phyloP scores from a whole-genome alignment of 2,329 filamentous ascomycete species.

The Anthostomella pinea region DNA sequence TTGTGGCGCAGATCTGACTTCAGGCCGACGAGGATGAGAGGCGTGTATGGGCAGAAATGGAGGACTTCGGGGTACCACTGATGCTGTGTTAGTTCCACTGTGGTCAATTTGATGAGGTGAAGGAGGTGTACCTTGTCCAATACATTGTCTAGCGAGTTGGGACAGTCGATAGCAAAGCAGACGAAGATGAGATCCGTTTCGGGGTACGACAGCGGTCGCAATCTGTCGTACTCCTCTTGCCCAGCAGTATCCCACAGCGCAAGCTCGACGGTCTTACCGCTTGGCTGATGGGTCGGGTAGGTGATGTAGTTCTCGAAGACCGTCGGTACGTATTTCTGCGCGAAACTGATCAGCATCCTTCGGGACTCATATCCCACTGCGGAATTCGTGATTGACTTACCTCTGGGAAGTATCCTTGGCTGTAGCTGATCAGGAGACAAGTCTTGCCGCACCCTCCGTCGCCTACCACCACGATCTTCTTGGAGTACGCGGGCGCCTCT shows the following conservation, averaged over 20 bases:
- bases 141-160: constrained; percentile 96
- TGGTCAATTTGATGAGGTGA: constrained; percentile 5
- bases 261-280: constrained; percentile 92
- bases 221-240: constrained; percentile 96
- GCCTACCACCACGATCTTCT: constrained; percentile 98
- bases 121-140: constrained; percentile 78
- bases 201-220: constrained; percentile 93
- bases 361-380: no score
- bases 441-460: constrained; percentile 99
- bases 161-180: constrained; percentile 98
- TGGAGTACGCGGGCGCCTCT: constrained; percentile 88
- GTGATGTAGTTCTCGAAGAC: constrained; percentile 99
- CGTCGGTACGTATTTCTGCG: constrained; percentile 97
- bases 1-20: constrained; percentile 97
- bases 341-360: background rate
- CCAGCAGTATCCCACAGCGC: constrained; percentile 98
- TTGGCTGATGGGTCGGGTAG: constrained; percentile 81
- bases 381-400: constrained; percentile 51
- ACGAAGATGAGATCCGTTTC: constrained; percentile 98
- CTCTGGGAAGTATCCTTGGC: constrained; percentile 98
- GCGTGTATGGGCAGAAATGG: constrained; percentile 97
- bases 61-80: constrained; percentile 99
- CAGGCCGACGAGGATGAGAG: constrained; percentile 89
- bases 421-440: constrained; percentile 96
- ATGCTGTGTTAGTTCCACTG: constrained; percentile 39